phyloP scores from a whole-genome alignment of 169 alveolate genomes.

The Plasmodium relictum region DNA sequence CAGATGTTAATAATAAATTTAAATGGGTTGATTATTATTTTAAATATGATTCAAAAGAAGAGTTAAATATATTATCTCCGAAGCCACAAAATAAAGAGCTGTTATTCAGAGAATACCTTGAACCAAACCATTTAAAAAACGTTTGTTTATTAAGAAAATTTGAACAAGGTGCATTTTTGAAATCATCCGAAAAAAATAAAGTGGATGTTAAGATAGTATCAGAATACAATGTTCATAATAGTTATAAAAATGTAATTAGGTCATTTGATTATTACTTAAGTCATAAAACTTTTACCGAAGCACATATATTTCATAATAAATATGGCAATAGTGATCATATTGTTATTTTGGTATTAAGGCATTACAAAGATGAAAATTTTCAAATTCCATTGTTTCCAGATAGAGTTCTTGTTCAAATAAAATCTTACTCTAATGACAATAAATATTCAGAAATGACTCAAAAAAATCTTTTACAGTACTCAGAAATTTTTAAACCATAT shows the following conservation, averaged over 20 bases:
- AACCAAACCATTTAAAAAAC: slow-evolving; percentile 61
- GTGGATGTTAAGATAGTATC: slow-evolving; percentile 65
- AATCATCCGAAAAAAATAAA: slow-evolving; percentile 62
- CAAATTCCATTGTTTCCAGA: slow-evolving; percentile 48
- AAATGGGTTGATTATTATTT: slow-evolving; percentile 73
- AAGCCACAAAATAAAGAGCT: slow-evolving; percentile 40
- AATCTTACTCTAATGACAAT: slow-evolving; percentile 45
- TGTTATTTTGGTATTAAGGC: slow-evolving; percentile 81
- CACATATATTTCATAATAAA: slow-evolving; percentile 80
- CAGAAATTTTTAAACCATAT: slow-evolving; percentile 71
- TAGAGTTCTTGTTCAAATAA: slow-evolving; percentile 66
- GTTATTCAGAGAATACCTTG: slow-evolving; percentile 61
- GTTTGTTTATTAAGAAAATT: slow-evolving; percentile 54
- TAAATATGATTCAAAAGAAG: slow-evolving; percentile 38
- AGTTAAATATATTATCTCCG: slow-evolving; percentile 50
- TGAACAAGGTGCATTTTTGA: slow-evolving; percentile 48
- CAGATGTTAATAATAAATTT: slow-evolving; percentile 63
- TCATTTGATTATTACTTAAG: slow-evolving; percentile 33
- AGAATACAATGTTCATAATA: slow-evolving; percentile 57
- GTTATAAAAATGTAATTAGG: slow-evolving; percentile 31
- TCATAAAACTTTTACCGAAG: slow-evolving; percentile 54
- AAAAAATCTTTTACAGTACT: slow-evolving; percentile 58
- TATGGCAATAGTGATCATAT: slow-evolving; percentile 82
- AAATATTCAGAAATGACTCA: slow-evolving; percentile 71
- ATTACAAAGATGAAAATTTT: slow-evolving; percentile 72